Base-by-base conservation (phyloP, 169 alveolate species). In the Eimeria falciformis region DNA sequence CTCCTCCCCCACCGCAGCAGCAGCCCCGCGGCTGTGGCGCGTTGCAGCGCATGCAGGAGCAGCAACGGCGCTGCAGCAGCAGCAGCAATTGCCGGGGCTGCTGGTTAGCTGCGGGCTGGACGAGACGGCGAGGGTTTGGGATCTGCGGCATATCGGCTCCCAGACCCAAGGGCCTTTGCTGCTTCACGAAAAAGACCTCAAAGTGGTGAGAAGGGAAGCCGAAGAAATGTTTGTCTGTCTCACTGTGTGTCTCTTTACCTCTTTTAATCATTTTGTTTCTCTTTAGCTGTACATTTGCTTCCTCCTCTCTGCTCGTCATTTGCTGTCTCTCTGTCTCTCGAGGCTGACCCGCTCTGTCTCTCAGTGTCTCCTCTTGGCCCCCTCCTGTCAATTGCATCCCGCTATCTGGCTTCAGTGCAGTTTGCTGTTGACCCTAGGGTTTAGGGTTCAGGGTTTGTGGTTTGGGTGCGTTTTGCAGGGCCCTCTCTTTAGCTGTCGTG, bases 401-500 rank as follows among this genome's bases (percentile, higher is more conserved):
- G 33, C 27, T 9, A 5, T 5, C 21, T 9, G 9, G 27, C 5
- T 9, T 9, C 43, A 2, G 46, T 5, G 68, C 86, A 21, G 9
- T 7, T 6, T 11, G 43, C 11, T 3, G 18, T 12, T 37, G 21
- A 29, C 21, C 17, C 79, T 3, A 71, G 83, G 58, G 56, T 71
- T 71, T 71, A 37, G 83, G 83, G 58, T 71, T 71, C 40, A 40
- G 83, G 58, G 56, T 71, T 71, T 56, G 6, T 65, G 65, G 87
- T 45, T 56, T 33, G 87, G 11, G 87, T 12, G 75, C 29, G 33
- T 29, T 45, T 1, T 33, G 11, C 86, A 87, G 92, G 92, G 92
- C 5, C 86, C 86, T 0, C 92, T 87, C 7, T 87, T 56, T 65
- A 68, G 92, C 87, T 87, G 92, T 65, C 43, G 66, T 3, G 50